These are phyloP conservation scores for Leccinum broughii DNA, from an alignment of 768 basidiomycete genomes.

Conservation along the genomic window DNA sequence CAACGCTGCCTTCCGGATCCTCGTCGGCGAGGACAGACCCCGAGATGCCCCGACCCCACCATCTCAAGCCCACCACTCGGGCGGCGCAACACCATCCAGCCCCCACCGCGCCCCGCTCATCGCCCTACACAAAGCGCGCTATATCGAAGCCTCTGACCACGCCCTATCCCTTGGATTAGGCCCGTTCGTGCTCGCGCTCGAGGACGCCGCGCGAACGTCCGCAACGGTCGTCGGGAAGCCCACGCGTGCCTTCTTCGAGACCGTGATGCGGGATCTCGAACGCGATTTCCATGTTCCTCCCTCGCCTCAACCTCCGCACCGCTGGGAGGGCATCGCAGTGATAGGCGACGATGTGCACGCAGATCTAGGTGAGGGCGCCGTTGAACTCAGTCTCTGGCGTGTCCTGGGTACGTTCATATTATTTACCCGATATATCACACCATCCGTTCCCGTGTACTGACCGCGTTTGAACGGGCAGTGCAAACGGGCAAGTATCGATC, in stretches of 20 bases:
- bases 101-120: slow-evolving; percentile 4
- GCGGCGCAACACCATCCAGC: too few species aligned
- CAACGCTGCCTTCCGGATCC: too few species aligned
- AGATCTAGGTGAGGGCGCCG: slow-evolving; percentile 64
- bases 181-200: slow-evolving; percentile 66
- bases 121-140: slow-evolving; percentile 36
- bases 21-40: too few species aligned
- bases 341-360: slow-evolving; percentile 68
- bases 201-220: slow-evolving; percentile 47
- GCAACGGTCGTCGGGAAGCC: slow-evolving; percentile 70
- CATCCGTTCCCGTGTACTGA: not conserved
- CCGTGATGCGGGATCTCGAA: slow-evolving; percentile 49
- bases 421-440: not conserved
- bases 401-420: slow-evolving; percentile 50
- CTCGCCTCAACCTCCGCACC: not conserved
- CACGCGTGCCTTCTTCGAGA: slow-evolving; percentile 54
- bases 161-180: slow-evolving; percentile 66
- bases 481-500: slow-evolving; percentile 68
- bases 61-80: too few species aligned
- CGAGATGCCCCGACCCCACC: too few species aligned
- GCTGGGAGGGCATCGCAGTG: slow-evolving; percentile 39
- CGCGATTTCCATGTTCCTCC: slow-evolving; percentile 5
- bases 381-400: slow-evolving; percentile 59
- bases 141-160: slow-evolving; percentile 47
- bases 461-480: slow-evolving; percentile 36